Evolutionary conservation across 495 filamentous ascomycete genomes (phyloP).

Genomic region (Aspergillus heteromorphus): DNA sequence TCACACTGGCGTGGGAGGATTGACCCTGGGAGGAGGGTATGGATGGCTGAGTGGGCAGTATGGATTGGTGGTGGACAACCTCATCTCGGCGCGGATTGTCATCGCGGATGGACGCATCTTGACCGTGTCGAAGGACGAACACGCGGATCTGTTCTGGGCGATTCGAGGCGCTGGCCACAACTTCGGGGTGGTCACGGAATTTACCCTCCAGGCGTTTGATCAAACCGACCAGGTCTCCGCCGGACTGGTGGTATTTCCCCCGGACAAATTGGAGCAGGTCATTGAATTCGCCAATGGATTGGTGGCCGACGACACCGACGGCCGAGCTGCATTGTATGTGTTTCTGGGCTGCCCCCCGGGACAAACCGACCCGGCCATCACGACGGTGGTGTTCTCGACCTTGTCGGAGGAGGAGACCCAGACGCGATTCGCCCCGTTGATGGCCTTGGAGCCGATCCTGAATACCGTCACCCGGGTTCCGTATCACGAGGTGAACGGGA

Average conservation of each 20-base stretch:
- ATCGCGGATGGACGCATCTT: constrained; percentile 38
- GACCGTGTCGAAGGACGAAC: constrained; percentile 22
- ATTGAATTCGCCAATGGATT: constrained; percentile 32
- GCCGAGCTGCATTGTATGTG: constrained; percentile 15
- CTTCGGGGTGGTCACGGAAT: constrained; percentile 37
- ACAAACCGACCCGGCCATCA: constrained; percentile 3
- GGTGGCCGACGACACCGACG: constrained; percentile 12
- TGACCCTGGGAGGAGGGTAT: constrained; percentile 50
- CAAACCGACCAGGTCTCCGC: constrained; percentile 34
- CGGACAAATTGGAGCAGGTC: constrained; percentile 27
- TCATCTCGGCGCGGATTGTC: constrained; percentile 38
- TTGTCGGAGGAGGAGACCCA: constrained; percentile 31
- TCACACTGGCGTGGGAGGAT: constrained; percentile 49
- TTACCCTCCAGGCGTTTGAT: constrained; percentile 32
- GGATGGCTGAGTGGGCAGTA: constrained; percentile 40
- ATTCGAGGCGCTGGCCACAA: constrained; percentile 33
- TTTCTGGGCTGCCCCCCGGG: constrained; percentile 19
- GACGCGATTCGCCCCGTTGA: constrained; percentile 31
- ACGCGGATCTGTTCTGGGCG: constrained; percentile 42
- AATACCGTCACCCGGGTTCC: constrained; percentile 38
- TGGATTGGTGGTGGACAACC: constrained; percentile 45
- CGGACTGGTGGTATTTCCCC: constrained; percentile 36
- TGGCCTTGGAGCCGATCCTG: constrained; percentile 29
- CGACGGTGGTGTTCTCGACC: background rate
- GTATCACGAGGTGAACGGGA: constrained; percentile 37